Conservation (phyloP, 495 filamentous ascomycete genomes). For the Pseudotulostoma volvatum region DNA sequence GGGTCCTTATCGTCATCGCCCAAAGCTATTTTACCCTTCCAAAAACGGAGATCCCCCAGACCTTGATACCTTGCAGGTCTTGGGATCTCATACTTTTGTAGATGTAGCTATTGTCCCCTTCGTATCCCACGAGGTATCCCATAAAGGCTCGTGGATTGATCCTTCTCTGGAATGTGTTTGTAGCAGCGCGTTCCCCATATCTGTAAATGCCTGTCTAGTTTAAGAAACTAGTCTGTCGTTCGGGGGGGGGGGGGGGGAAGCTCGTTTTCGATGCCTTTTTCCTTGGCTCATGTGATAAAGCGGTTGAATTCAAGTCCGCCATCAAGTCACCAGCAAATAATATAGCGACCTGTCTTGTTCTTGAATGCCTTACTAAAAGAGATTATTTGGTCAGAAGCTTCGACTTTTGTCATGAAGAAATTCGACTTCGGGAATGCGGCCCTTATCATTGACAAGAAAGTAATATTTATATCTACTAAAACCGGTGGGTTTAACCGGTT, state of each 20-base stretch:
- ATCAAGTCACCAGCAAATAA: background rate
- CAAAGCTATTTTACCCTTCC: background rate
- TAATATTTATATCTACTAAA: background rate
- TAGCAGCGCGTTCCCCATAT: constrained; percentile 1
- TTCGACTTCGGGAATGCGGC: background rate
- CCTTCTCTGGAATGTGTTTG: background rate
- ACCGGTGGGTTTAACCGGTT: constrained; percentile 1
- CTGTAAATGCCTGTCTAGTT: background rate
- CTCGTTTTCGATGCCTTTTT: background rate
- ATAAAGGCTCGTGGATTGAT: background rate
- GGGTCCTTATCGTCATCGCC: background rate
- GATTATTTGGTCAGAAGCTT: background rate
- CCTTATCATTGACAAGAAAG: background rate
- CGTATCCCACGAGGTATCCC: background rate
- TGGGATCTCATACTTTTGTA: constrained; percentile 2
- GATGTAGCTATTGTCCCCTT: background rate
- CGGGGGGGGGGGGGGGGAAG: background rate
- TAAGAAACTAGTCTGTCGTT: background rate
- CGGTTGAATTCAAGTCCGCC: background rate
- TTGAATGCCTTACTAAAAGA: background rate
- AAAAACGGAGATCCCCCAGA: constrained; percentile 1
- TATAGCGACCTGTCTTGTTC: background rate
- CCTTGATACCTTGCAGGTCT: background rate
- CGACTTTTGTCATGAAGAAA: background rate
- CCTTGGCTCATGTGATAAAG: background rate